Evolutionary conservation across 2,329 filamentous ascomycete species (phyloP).

Genomic region (Thelonectria olida): DNA sequence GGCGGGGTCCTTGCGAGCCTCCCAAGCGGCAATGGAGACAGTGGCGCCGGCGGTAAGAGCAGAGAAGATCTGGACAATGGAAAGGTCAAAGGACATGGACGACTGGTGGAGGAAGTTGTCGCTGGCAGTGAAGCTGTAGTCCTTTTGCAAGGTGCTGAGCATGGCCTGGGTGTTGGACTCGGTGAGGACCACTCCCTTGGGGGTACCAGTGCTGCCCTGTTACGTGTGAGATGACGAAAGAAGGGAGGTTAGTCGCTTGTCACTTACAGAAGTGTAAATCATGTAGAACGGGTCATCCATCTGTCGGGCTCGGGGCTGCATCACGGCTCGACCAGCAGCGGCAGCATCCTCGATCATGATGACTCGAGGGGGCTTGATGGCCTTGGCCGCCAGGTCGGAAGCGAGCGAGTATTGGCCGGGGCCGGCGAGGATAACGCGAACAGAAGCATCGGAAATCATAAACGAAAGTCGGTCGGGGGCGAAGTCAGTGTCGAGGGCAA

Average conservation of each 20-base stretch:
- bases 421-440: slow-evolving; percentile 30
- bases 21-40: slow-evolving; percentile 34
- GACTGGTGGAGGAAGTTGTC: slow-evolving; percentile 37
- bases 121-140: slow-evolving; percentile 27
- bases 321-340: slow-evolving; percentile 19
- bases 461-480: slow-evolving; percentile 36
- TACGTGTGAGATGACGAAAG: slow-evolving; percentile 5
- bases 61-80: slow-evolving; percentile 35
- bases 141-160: slow-evolving; percentile 34
- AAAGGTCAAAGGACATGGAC: slow-evolving; percentile 37
- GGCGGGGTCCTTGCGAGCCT: slow-evolving; percentile 35
- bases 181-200: slow-evolving; percentile 37
- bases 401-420: slow-evolving; percentile 29
- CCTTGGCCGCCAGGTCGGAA: slow-evolving; percentile 25
- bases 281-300: slow-evolving; percentile 37
- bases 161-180: slow-evolving; percentile 39
- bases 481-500: slow-evolving; percentile 39
- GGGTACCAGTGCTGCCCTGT: slow-evolving; percentile 38
- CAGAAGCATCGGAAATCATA: slow-evolving; percentile 35
- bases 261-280: slow-evolving; percentile 38
- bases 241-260: fast-evolving
- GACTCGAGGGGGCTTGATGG: slow-evolving; percentile 21
- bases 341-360: slow-evolving; percentile 31
- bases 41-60: slow-evolving; percentile 34
- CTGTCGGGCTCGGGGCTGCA: slow-evolving; percentile 21